Evolutionary conservation across 73 alveolate genomes (phyloP), one percentile per base, ranked within the genome.

Genomic region (Tetrahymena borealis): DNA sequence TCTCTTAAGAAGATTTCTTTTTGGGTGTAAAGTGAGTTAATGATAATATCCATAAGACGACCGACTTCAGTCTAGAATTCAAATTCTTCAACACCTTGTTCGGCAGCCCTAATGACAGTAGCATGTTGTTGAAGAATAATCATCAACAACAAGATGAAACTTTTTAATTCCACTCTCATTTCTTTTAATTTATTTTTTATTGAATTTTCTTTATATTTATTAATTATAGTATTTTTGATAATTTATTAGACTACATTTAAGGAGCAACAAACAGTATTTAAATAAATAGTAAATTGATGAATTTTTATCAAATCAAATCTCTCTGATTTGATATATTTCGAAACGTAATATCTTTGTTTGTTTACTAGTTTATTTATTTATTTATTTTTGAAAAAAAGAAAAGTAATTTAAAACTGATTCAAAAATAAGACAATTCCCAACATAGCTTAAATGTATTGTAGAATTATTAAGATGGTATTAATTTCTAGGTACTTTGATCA

Each of bases 1-100:
- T 99, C 99, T 91, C 99, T 96, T 79, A 99, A 92, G 97, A 99
- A 99, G 38, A 98, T 98, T 94, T 98, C 99, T 96, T 99, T 99
- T 96, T 99, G 95, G 90, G 99, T 97, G 97, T 99, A 99, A 90
- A 99, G 97, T 77, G 99, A 97, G 97, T 98, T 99, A 90, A 99
- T 99, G 92, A 99, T 39, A 90, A 99, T 99, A 94, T 99, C 99
- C 99, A 99, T 98, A 95, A 99, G 94, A 36, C 99, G 97, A 18
- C 99, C 96, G 90, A 98, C 99, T 94, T 99, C 99, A 2, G 99
- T 99, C 94, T 98, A 95, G 95, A 98, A 98, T 42, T 97, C 98
- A 35, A 94, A 96, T 38, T 91, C 78, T 91, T 95, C 97, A 90
- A 78, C 38, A n/a, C 41, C 39, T 36, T 92, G 31, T 35, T 92